phyloP scores from a whole-genome alignment of 2,329 filamentous ascomycete species.

The Neospermospora avenae region DNA sequence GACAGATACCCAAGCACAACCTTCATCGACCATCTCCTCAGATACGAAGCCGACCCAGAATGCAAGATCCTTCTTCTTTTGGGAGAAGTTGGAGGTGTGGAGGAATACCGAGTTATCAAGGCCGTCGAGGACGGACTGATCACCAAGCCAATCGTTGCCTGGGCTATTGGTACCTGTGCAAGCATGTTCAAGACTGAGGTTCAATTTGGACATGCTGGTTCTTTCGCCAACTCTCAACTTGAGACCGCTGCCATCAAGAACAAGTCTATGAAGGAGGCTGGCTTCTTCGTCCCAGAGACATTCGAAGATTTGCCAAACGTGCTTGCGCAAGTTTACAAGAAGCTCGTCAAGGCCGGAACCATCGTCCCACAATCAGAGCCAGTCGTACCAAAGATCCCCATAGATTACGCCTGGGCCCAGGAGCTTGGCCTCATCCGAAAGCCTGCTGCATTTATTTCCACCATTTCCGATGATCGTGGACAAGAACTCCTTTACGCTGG shows the following conservation, averaged over 20 bases:
- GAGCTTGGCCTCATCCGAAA: slow-evolving; percentile 99
- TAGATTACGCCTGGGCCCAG: slow-evolving; percentile 99
- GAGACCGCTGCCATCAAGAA: slow-evolving; percentile 98
- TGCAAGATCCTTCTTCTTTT: slow-evolving; percentile 97
- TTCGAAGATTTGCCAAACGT: slow-evolving; percentile 89
- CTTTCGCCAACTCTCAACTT: slow-evolving; percentile 98
- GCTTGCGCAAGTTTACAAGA: slow-evolving; percentile 81
- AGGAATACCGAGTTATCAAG: slow-evolving; percentile 99
- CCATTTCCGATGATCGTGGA: slow-evolving; percentile 98
- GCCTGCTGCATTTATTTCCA: slow-evolving; percentile 99
- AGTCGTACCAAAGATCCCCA: slow-evolving; percentile 95
- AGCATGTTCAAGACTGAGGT: slow-evolving; percentile 99
- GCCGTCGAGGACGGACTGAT: slow-evolving; percentile 92
- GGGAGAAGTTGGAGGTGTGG: slow-evolving; percentile 97
- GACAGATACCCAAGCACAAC: slow-evolving; percentile 98
- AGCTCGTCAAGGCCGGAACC: slow-evolving; percentile 78
- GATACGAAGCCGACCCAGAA: slow-evolving; percentile 93
- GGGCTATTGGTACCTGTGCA: slow-evolving; percentile 98
- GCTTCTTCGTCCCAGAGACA: slow-evolving; percentile 90
- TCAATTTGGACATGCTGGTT: slow-evolving; percentile 97
- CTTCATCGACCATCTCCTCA: slow-evolving; percentile 96
- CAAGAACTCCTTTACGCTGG: slow-evolving; percentile 98
- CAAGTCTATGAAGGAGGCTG: slow-evolving; percentile 91
- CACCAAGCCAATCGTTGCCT: slow-evolving; percentile 97
- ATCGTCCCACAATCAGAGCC: slow-evolving; percentile 88